Base-by-base conservation (phyloP, 2,329 filamentous ascomycete species). In the Penicillium italicum region DNA sequence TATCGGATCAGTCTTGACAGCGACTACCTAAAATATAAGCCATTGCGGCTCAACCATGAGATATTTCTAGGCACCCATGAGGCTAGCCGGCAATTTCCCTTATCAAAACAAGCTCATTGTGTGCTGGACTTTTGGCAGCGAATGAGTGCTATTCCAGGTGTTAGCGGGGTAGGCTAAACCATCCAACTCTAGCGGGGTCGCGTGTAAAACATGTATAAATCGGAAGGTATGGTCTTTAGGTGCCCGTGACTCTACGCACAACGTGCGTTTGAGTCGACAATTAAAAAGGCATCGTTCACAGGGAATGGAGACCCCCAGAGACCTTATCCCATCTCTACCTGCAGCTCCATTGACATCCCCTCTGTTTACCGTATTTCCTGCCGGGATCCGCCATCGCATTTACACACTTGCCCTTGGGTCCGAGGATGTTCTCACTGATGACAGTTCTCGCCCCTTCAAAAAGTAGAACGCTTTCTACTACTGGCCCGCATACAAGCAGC, bases 401-500 rank as follows among this genome's bases (percentile, higher is more conserved):
- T 50, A 50, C 12, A 22, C 18, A 7, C 12, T 50, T 20, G 47
- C 9, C 4, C 47, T 50, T 16, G 47, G 43, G 30, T 50, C 47
- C 2, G 37, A 43, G 37, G 37, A 42, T 10, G 8, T 14, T 18
- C 22, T 31, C 18, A 24, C 37, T 33, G 37, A 26, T 3, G 26
- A 42, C 4, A 8, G 16, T 22, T 14, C 37, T 26, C 34, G 12
- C 5, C 36, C 53, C 16, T 22, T 62, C 8, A 69, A 69, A 46
- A 53, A 50, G 6, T 50, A 36, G 38, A 56, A 68, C 20, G 61
- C 60, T 6, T 62, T 62, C 40, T 67, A 66, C 56, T 67, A 66
- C 58, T 61, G 69, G 2, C 69, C 69, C 9, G 62, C 59, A 10
- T 73, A 75, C 57, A 66, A 69, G 3, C 58, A 69, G 48, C 65